Percentiles rank a stretch among this genome's conserved stretches.
These are phyloP conservation scores for Scalesia atractyloides DNA, from an alignment of 129 eudicot species.

Conservation along the genomic window DNA sequence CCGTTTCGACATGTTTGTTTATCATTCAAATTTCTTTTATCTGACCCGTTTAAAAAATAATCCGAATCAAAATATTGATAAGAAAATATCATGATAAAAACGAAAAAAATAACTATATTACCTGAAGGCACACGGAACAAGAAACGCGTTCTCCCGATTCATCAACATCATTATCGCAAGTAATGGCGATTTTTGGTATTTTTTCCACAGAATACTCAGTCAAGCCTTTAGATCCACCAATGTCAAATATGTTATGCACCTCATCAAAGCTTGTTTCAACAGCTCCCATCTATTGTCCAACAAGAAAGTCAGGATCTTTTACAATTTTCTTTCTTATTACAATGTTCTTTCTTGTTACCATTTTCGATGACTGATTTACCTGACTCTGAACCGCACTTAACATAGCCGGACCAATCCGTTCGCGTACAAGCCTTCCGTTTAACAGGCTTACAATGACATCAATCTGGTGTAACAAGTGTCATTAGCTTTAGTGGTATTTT, in stretches of 20 bases:
- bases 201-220: slow-evolving; percentile 60
- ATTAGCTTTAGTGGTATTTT: background rate
- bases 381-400: slow-evolving; percentile 93
- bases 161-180: slow-evolving; percentile 55
- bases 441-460: slow-evolving; percentile 86
- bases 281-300: slow-evolving; percentile 70
- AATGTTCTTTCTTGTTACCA: background rate
- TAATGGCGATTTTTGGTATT: slow-evolving; percentile 65
- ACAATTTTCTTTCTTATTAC: background rate
- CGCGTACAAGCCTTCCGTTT: slow-evolving; percentile 93
- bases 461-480: slow-evolving; percentile 51
- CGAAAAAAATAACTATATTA: slow-evolving; percentile 15
- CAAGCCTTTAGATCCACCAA: slow-evolving; percentile 71
- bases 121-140: slow-evolving; percentile 92
- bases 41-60: background rate
- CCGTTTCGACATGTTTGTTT: background rate
- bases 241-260: slow-evolving; percentile 67
- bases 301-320: slow-evolving; percentile 5
- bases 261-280: slow-evolving; percentile 74
- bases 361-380: slow-evolving; percentile 38
- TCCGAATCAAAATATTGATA: background rate
- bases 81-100: background rate
- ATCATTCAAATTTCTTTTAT: background rate
- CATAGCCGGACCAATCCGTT: slow-evolving; percentile 92
- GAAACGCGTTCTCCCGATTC: slow-evolving; percentile 72